These are phyloP conservation scores for Edaphochlamys debaryana DNA, from an alignment of 139 green algal species.

Conservation along the genomic window DNA sequence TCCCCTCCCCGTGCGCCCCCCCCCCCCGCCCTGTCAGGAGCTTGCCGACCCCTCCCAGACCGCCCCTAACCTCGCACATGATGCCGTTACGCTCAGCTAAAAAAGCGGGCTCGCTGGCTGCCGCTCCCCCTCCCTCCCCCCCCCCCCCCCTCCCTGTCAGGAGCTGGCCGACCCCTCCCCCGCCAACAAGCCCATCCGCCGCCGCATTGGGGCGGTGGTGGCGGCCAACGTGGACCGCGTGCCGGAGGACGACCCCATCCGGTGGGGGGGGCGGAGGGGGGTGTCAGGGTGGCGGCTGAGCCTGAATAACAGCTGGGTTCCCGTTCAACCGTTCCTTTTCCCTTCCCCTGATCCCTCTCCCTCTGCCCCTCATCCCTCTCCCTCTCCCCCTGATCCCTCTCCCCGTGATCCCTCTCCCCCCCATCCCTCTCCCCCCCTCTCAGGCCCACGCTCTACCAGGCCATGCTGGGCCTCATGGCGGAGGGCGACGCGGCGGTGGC, in stretches of 20 bases:
- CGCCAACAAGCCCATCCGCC: slow-evolving; percentile 44
- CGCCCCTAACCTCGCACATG: background rate
- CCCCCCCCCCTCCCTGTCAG: background rate
- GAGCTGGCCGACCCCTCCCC: slow-evolving; percentile 58
- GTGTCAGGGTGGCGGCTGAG: too few species aligned
- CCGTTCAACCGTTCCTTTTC: too few species aligned
- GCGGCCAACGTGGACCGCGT: slow-evolving; percentile 64
- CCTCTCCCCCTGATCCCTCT: too few species aligned
- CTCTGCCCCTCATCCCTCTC: too few species aligned
- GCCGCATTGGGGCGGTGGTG: slow-evolving; percentile 67
- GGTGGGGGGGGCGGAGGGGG: slow-evolving; percentile 2
- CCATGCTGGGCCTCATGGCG: slow-evolving; percentile 59
- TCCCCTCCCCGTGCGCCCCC: too few species aligned
- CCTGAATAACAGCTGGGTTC: too few species aligned
- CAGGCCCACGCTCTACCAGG: slow-evolving; percentile 66
- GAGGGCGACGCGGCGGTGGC: slow-evolving; percentile 52
- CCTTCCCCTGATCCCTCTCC: too few species aligned
- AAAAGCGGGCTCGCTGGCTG: too few species aligned
- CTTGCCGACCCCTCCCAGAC: too few species aligned
- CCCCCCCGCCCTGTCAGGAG: too few species aligned
- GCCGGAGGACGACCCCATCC: slow-evolving; percentile 40
- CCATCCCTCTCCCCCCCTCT: background rate
- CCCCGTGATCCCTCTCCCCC: too few species aligned
- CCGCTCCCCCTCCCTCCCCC: background rate
- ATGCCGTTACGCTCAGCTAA: too few species aligned